Evolutionary conservation across 192 early-diverging fungal genomes (phyloP).

Genomic region (Chytriomyces sp.): DNA sequence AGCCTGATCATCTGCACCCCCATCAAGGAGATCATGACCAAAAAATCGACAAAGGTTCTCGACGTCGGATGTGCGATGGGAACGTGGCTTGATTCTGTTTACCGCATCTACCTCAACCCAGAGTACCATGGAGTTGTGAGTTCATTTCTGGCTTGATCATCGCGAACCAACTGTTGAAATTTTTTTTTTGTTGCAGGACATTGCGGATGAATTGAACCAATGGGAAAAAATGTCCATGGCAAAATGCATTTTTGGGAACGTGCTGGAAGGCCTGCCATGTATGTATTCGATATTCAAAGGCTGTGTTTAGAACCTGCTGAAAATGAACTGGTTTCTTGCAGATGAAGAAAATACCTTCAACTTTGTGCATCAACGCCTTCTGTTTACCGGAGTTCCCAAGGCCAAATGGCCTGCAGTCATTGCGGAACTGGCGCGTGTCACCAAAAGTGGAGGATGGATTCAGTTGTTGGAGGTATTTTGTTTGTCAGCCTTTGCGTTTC

Average conservation of each 20-base stretch:
- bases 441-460: conserved; percentile 58
- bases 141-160: too few species aligned
- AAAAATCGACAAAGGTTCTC: conserved; percentile 3
- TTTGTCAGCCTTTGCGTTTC: background rate
- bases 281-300: too few species aligned
- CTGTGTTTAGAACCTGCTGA: background rate
- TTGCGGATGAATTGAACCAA: conserved; percentile 2
- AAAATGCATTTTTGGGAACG: conserved; percentile 12
- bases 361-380: conserved; percentile 52
- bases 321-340: background rate
- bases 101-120: background rate
- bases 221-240: background rate
- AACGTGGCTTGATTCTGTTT: conserved; percentile 6
- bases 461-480: conserved; percentile 49
- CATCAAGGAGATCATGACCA: background rate
- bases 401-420: conserved; percentile 50
- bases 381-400: conserved; percentile 45
- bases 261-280: conserved; percentile 25
- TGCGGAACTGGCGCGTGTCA: conserved; percentile 54
- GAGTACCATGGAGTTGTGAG: background rate
- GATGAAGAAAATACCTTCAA: conserved; percentile 56
- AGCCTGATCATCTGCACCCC: background rate
- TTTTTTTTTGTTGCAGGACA: background rate
- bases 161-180: too few species aligned
- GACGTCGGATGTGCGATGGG: conserved; percentile 33